Percentiles rank a stretch among this genome's conserved stretches.
These are phyloP conservation scores for Curvularia lunata DNA, from an alignment of 2,329 filamentous ascomycete genomes.

Conservation along the genomic window DNA sequence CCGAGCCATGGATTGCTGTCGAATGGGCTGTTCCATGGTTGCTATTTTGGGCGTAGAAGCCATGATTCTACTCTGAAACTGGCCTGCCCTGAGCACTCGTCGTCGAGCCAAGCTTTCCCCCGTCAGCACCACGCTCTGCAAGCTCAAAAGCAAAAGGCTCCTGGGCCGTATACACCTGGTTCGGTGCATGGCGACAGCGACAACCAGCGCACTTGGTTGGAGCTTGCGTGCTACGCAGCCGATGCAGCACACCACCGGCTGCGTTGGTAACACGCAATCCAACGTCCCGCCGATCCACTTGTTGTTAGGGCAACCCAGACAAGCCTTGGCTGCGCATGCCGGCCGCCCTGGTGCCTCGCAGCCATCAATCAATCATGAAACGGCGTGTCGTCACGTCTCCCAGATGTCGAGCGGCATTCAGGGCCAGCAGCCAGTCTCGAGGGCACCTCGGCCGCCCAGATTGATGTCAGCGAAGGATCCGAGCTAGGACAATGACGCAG, in stretches of 20 bases:
- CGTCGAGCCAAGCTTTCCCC: constrained; percentile 11
- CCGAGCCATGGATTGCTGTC: not conserved
- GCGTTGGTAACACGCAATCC: not conserved
- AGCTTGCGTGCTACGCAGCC: not conserved
- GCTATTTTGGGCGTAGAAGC: constrained; percentile 8
- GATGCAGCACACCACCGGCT: not conserved
- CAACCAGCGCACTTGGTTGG: not conserved
- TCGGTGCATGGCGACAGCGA: not conserved
- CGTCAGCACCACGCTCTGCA: not conserved
- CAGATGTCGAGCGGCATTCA: not conserved
- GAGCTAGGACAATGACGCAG: not conserved
- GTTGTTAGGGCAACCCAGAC: constrained; percentile 15
- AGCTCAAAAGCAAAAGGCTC: constrained; percentile 1
- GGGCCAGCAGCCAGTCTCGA: not conserved
- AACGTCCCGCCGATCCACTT: constrained; percentile 7
- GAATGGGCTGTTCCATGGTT: not conserved
- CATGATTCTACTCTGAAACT: constrained; percentile 7
- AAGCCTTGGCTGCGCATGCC: constrained; percentile 10
- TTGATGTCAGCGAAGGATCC: not conserved
- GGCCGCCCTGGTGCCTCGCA: not conserved
- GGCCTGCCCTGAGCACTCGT: constrained; percentile 1
- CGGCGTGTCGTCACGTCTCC: constrained; percentile 19
- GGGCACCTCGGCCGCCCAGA: not conserved
- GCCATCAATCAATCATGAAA: constrained; percentile 14
- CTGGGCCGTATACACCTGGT: not conserved